Evolutionary conservation across 2,329 filamentous ascomycete species (phyloP).

Genomic region (Ascosphaera aggregata): DNA sequence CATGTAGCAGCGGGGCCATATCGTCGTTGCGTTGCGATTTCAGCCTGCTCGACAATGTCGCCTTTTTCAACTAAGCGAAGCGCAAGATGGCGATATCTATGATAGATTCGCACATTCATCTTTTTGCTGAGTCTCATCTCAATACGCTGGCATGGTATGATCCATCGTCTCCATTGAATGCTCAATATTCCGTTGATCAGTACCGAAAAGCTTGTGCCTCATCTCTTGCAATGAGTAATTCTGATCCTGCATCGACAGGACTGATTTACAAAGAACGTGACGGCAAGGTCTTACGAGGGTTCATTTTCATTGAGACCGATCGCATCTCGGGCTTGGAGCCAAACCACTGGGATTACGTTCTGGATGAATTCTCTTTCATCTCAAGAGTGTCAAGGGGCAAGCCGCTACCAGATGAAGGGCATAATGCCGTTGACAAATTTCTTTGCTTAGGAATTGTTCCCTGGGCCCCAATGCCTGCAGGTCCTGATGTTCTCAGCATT

Average conservation of each 20-base stretch:
- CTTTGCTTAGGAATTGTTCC: slow-evolving; percentile 49
- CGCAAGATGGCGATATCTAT: slow-evolving; percentile 25
- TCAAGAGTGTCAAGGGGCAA: slow-evolving; percentile 39
- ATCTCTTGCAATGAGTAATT: neutral
- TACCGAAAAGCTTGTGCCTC: slow-evolving; percentile 29
- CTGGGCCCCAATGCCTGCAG: slow-evolving; percentile 63
- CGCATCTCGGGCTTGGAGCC: slow-evolving; percentile 36
- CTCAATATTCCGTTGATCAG: slow-evolving; percentile 40
- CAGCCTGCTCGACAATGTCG: no score
- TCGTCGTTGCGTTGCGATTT: no score
- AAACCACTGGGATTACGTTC: slow-evolving; percentile 37
- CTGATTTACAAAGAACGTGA: slow-evolving; percentile 9
- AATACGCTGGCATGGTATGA: slow-evolving; percentile 46
- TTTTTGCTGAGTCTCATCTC: slow-evolving; percentile 49
- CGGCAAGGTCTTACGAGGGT: slow-evolving; percentile 39
- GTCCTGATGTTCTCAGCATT: slow-evolving; percentile 31
- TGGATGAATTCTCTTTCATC: slow-evolving; percentile 50
- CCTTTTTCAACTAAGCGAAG: no score
- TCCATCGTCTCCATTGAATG: slow-evolving; percentile 33
- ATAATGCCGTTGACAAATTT: slow-evolving; percentile 25
- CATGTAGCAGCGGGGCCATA: no score
- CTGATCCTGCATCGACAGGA: neutral
- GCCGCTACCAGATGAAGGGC: slow-evolving; percentile 34
- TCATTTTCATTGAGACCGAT: slow-evolving; percentile 68
- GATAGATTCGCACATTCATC: slow-evolving; percentile 80